Conservation (phyloP, 1,139 yeast species). For the Kurtzmaniella quercitrusa region DNA sequence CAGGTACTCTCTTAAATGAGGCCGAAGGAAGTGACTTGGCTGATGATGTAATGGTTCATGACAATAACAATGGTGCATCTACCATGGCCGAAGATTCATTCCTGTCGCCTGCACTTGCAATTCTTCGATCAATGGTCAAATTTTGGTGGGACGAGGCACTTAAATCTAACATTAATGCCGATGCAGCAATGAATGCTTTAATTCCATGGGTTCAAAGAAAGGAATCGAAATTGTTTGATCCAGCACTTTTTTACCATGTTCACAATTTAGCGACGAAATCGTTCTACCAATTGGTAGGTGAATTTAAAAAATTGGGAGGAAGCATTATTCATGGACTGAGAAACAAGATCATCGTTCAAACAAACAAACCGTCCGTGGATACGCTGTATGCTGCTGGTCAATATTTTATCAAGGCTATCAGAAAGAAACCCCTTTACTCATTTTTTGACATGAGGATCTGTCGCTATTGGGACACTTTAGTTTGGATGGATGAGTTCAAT, state of each 20-base stretch:
- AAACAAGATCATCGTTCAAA: conserved; percentile 67
- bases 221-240: conserved; percentile 70
- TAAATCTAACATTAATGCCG: conserved; percentile 67
- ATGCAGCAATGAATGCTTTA: conserved; percentile 76
- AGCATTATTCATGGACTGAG: conserved; percentile 77
- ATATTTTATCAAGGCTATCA: conserved; percentile 71
- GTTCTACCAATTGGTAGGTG: conserved; percentile 74
- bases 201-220: conserved; percentile 85
- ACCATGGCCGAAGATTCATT: conserved; percentile 74
- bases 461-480: conserved; percentile 83
- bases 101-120: conserved; percentile 68
- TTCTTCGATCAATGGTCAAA: conserved; percentile 71
- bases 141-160: conserved; percentile 95
- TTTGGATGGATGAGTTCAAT: conserved; percentile 94
- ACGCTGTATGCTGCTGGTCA: conserved; percentile 94
- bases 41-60: conserved; percentile 42
- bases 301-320: conserved; percentile 75
- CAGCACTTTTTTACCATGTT: conserved; percentile 77
- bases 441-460: conserved; percentile 72
- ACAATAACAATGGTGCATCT: conserved; percentile 43
- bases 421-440: conserved; percentile 78
- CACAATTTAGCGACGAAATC: conserved; percentile 85
- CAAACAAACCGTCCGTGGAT: conserved; percentile 75
- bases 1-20: conserved; percentile 79
- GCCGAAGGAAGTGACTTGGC: conserved; percentile 86